Base-by-base conservation (phyloP, 352 stramenopile genomes). In the Blastocystis sp. region DNA sequence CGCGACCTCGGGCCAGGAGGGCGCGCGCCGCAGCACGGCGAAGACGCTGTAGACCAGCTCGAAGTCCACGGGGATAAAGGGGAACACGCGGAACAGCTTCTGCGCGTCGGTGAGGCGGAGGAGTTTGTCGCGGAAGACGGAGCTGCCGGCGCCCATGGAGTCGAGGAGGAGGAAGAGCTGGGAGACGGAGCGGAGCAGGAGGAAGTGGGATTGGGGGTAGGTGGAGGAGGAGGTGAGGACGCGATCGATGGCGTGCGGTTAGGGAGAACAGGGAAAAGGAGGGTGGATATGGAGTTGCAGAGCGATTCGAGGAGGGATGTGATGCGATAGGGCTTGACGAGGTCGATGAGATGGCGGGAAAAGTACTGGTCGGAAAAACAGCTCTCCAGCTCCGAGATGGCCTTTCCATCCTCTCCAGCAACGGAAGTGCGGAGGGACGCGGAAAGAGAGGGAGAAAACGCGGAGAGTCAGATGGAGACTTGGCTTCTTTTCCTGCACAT, bases 31-130 rank as follows among this genome's bases (percentile, higher is more conserved):
- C 17, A 81, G 34, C 5, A 81, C 40, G 19, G 19, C 41, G 21
- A 67, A 62, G 21, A 23, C 34, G 19, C 43, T 5, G 41, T 65
- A 81, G 21, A 81, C 71, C 10, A 81, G 40, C 11, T 81, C 71
- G 40, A 19, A 59, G 14, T 65, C 45, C 11, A 64, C 71, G 56
- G 71, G 71, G 40, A 81, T 23, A 21, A 65, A 64, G 10, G 71
- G 71, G 62, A 66, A 81, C 21, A 81, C 71, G 48, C 71, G 48
- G 45, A 81, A 65, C 0, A 64, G 71, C 59, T 81, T 81, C 52
- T 81, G 71, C 10, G 52, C 52, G 3, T 81, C 71, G 19, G 52
- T 10, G 38, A 81, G 52, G 38, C n/a, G 48, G 21, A 81, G n/a
- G 1, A 19, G 11, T 65, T 48, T 65, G 7, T 21, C 40, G 14